Evolutionary conservation across 2,329 filamentous ascomycete genomes (phyloP).

Genomic region (Talaromyces sp.): DNA sequence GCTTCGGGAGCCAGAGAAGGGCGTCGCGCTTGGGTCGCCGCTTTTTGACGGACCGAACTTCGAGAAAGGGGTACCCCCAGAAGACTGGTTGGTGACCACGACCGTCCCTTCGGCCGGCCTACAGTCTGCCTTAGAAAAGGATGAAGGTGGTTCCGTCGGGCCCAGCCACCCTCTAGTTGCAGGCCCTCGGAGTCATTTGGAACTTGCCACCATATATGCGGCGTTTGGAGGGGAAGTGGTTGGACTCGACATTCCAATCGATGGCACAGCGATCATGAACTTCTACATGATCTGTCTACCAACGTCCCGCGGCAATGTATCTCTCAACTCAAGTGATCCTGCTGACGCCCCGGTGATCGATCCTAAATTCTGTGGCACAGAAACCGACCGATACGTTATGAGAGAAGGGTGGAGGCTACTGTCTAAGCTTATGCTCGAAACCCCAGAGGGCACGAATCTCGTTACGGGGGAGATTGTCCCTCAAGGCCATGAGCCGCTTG

Average conservation of each 20-base stretch:
- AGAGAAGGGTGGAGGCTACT: constrained; percentile 11
- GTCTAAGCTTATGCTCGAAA: constrained; percentile 6
- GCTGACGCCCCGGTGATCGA: constrained; percentile 17
- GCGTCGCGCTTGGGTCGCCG: neutral
- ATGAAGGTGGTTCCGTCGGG: neutral
- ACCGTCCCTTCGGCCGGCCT: neutral
- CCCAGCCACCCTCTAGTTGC: neutral
- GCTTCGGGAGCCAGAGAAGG: constrained; percentile 1
- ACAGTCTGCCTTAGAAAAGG: neutral
- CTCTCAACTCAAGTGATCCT: constrained; percentile 17
- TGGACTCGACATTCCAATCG: constrained; percentile 12
- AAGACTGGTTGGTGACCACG: constrained; percentile 3
- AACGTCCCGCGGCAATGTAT: constrained; percentile 20
- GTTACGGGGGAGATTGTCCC: constrained; percentile 13
- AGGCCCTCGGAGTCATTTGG: neutral
- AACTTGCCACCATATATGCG: constrained; percentile 7
- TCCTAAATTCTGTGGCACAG: constrained; percentile 19
- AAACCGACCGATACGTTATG: constrained; percentile 20
- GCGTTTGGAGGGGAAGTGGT: constrained; percentile 11
- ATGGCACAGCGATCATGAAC: constrained; percentile 17
- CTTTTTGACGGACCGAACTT: constrained; percentile 2
- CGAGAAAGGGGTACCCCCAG: neutral
- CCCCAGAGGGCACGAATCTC: constrained; percentile 10
- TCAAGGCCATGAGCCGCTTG: neutral
- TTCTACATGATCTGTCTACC: constrained; percentile 13